Conservation (phyloP, 129 eudicot species). For the Chrysanthemum makinoi region DNA sequence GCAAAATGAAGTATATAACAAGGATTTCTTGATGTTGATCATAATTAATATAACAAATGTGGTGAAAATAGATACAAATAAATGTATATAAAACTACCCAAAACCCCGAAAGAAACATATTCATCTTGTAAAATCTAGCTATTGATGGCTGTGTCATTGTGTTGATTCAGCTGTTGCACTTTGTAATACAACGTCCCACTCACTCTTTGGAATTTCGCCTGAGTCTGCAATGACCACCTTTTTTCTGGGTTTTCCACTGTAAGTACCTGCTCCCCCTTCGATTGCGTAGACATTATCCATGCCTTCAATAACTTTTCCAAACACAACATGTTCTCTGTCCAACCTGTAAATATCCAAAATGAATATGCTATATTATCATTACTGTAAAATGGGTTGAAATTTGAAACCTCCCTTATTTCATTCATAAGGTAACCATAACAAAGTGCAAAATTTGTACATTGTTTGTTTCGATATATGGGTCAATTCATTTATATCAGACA, state of each 20-base stretch:
- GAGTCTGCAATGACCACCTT: constrained; percentile 78
- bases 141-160: constrained; percentile 11
- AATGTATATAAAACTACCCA: constrained; percentile 23
- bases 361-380: neutral
- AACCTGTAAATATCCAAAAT: constrained; percentile 45
- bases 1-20: constrained; percentile 13
- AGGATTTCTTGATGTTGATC: constrained; percentile 16
- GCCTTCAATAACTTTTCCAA: constrained; percentile 87
- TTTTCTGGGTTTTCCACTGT: constrained; percentile 90
- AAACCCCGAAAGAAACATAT: constrained; percentile 2
- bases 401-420: neutral
- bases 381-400: neutral
- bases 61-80: constrained; percentile 32
- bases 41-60: constrained; percentile 15
- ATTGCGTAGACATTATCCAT: constrained; percentile 83
- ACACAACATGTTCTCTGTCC: constrained; percentile 83
- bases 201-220: constrained; percentile 69
- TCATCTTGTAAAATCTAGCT: constrained; percentile 27
- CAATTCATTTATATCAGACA: too few relatives aligned
- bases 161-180: constrained; percentile 31
- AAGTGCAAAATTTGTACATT: too few relatives aligned
- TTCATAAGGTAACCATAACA: too few relatives aligned
- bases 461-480: too few relatives aligned
- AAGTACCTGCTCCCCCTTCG: constrained; percentile 98
- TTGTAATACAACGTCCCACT: constrained; percentile 66